phyloP scores from a whole-genome alignment of 345 rosid species.

The Citrus cavaleriei region DNA sequence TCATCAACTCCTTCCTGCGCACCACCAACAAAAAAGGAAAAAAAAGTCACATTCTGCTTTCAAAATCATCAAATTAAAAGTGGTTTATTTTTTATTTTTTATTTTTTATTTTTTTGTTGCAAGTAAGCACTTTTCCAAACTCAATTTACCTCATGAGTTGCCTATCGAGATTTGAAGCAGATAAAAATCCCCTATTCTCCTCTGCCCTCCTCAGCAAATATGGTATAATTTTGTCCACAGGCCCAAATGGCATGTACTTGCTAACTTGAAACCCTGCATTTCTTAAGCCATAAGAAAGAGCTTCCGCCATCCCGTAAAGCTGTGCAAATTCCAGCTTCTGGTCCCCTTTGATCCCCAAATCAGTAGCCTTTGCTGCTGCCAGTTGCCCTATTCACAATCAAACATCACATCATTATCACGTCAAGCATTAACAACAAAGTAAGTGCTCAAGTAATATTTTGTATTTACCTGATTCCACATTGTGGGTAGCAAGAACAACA shows the following conservation, averaged over 20 bases:
- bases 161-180: slow-evolving; percentile 62
- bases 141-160: slow-evolving; percentile 54
- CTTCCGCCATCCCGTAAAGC: slow-evolving; percentile 86
- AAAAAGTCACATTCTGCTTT: not conserved
- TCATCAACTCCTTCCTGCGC: slow-evolving; percentile 60
- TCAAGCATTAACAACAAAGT: not conserved
- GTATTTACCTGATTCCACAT: slow-evolving; percentile 62
- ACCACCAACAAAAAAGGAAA: too few relatives aligned
- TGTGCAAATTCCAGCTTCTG: slow-evolving; percentile 78
- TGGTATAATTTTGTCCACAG: slow-evolving; percentile 65
- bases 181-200: slow-evolving; percentile 79
- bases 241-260: slow-evolving; percentile 87
- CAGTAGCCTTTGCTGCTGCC: slow-evolving; percentile 57
- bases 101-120: too few relatives aligned
- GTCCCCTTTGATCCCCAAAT: slow-evolving; percentile 54
- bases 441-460: not conserved
- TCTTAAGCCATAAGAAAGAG: slow-evolving; percentile 64
- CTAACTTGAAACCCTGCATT: slow-evolving; percentile 88
- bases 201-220: slow-evolving; percentile 89
- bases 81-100: too few relatives aligned
- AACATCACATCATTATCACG: not conserved
- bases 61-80: not conserved
- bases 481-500: slow-evolving; percentile 89
- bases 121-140: not conserved
- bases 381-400: slow-evolving; percentile 42